Conservation (phyloP, 805 yeast species). For the Naumovozyma baii region DNA sequence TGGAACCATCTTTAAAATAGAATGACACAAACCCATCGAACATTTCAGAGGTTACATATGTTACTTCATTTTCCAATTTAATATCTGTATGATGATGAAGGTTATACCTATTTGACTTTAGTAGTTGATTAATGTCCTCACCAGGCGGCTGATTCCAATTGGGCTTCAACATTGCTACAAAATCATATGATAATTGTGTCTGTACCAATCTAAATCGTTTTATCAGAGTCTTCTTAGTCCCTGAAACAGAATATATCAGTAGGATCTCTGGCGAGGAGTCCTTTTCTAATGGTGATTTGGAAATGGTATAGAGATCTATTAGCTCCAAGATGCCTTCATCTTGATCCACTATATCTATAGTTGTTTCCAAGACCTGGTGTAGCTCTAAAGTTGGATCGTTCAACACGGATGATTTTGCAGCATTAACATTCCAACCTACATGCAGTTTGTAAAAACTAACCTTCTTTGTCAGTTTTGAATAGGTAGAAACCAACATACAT, state of each 20-base stretch:
- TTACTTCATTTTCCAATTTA: constrained; percentile 12
- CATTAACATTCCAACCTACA: constrained; percentile 27
- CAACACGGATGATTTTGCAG: constrained; percentile 16
- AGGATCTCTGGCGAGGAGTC: constrained; percentile 24
- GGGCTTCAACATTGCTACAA: constrained; percentile 12
- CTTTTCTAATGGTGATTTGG: constrained; percentile 24
- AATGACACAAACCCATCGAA: constrained; percentile 21
- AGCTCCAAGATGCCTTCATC: constrained; percentile 19
- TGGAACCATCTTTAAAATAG: constrained; percentile 19
- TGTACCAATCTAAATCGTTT: constrained; percentile 19
- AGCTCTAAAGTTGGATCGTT: constrained; percentile 27
- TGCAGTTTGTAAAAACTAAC: constrained; percentile 24
- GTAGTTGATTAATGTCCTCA: constrained; percentile 3
- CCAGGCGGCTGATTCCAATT: constrained; percentile 5
- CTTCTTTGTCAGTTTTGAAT: constrained; percentile 19
- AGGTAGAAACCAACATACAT: constrained; percentile 23
- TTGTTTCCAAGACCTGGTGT: constrained; percentile 18
- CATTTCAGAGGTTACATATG: constrained; percentile 20
- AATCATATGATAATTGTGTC: constrained; percentile 16
- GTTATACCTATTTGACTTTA: constrained; percentile 15
- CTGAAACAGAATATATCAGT: constrained; percentile 18
- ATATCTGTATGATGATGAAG: constrained; percentile 10
- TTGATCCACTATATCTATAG: constrained; percentile 16
- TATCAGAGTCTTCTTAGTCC: constrained; percentile 17
- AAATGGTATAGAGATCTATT: constrained; percentile 17